A percentile compares a stretch with the other conserved stretches of the same genome.
Conservation (phyloP, 106 monocot genomes). For the Phalaenopsis equestris region DNA sequence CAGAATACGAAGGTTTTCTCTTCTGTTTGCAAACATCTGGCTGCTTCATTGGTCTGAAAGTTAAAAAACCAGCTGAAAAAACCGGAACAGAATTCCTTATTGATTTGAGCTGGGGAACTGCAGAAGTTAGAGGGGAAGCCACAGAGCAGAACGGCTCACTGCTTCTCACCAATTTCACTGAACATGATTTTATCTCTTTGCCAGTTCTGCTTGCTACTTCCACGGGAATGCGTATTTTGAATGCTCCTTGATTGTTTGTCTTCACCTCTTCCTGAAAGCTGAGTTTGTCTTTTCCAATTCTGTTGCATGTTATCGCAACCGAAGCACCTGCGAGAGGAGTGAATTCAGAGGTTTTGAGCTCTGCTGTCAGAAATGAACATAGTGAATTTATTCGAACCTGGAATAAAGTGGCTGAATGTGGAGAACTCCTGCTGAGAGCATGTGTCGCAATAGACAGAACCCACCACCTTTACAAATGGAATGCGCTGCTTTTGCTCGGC, state of each 20-base stretch:
- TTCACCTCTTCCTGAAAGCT: constrained; percentile 25
- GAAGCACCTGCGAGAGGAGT: constrained; percentile 29
- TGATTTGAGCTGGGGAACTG: constrained; percentile 5
- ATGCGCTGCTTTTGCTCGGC: not conserved
- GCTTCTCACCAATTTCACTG: constrained; percentile 29
- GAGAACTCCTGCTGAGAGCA: constrained; percentile 38
- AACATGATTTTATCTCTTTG: constrained; percentile 21
- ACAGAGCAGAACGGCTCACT: constrained; percentile 39
- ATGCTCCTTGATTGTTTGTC: constrained; percentile 35
- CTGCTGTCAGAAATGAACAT: not conserved
- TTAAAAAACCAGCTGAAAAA: constrained; percentile 57
- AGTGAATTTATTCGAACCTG: constrained; percentile 22
- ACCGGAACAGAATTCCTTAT: constrained; percentile 17
- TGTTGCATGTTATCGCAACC: constrained; percentile 37
- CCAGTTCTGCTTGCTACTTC: constrained; percentile 5
- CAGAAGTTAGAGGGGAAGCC: constrained; percentile 17
- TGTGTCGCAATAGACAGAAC: constrained; percentile 54
- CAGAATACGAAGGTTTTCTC: not conserved
- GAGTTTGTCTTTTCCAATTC: not conserved
- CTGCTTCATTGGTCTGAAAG: constrained; percentile 37
- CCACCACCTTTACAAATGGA: constrained; percentile 33
- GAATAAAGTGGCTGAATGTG: constrained; percentile 29
- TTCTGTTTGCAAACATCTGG: constrained; percentile 41
- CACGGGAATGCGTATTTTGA: constrained; percentile 22
- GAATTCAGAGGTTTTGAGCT: not conserved